phyloP scores from a whole-genome alignment of 2,329 filamentous ascomycete species.

The Amauroascus niger region DNA sequence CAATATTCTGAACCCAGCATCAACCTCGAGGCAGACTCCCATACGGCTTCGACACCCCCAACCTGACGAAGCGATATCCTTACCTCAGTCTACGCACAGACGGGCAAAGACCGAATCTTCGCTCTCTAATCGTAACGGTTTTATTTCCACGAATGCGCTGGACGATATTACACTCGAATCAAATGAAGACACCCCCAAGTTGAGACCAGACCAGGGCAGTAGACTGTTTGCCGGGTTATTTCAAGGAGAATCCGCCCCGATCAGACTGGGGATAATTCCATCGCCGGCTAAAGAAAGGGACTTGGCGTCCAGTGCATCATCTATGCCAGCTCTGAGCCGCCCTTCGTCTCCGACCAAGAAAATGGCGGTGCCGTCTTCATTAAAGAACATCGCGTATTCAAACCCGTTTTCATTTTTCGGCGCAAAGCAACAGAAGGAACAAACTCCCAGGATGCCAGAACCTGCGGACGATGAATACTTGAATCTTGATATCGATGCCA shows the following conservation, averaged over 20 bases:
- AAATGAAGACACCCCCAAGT: constrained; percentile 7
- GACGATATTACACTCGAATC: constrained; percentile 12
- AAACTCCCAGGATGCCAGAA: constrained; percentile 25
- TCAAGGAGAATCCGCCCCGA: constrained; percentile 15
- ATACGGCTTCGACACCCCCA: background rate
- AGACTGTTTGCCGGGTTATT: constrained; percentile 15
- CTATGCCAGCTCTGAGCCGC: background rate
- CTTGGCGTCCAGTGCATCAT: background rate
- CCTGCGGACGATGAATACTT: constrained; percentile 45
- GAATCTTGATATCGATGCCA: constrained; percentile 45
- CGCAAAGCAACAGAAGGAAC: constrained; percentile 27
- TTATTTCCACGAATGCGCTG: constrained; percentile 2
- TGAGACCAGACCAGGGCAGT: constrained; percentile 8
- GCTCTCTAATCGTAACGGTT: background rate
- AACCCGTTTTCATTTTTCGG: constrained; percentile 38
- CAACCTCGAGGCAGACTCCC: background rate
- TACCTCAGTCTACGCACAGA: constrained; percentile 7
- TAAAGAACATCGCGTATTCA: constrained; percentile 29
- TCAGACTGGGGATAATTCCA: constrained; percentile 10
- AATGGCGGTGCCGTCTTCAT: constrained; percentile 25
- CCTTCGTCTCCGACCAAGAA: constrained; percentile 19
- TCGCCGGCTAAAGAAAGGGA: background rate
- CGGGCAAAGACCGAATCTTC: constrained; percentile 10
- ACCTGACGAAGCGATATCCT: background rate
- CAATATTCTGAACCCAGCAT: background rate